Percentiles rank a stretch among this genome's conserved stretches.
phyloP scores from a whole-genome alignment of 176 grass and related monocot species.

The Eleusine indica region DNA sequence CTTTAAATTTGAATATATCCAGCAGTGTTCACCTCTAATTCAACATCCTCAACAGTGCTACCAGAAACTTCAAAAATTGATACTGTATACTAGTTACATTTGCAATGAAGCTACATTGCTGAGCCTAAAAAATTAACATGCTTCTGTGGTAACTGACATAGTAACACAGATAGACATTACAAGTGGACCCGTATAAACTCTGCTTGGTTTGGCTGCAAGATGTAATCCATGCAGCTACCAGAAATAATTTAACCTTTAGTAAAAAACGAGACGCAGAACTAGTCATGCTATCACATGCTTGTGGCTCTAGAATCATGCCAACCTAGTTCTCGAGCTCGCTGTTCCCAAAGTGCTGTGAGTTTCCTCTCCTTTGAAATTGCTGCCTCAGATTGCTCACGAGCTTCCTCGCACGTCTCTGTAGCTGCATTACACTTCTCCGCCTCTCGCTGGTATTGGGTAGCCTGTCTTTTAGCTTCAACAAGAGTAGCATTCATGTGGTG shows the following conservation, averaged over 20 bases:
- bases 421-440: conserved; percentile 90
- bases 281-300: conserved; percentile 34
- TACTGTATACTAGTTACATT: conserved; percentile 39
- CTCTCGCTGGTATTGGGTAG: conserved; percentile 85
- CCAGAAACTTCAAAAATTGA: not conserved
- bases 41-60: conserved; percentile 3
- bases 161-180: conserved; percentile 38
- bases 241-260: conserved; percentile 40
- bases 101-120: conserved; percentile 33
- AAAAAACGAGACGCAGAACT: not conserved
- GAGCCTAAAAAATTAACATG: conserved; percentile 16
- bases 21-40: not conserved
- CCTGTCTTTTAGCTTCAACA: conserved; percentile 77
- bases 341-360: conserved; percentile 75
- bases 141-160: conserved; percentile 25
- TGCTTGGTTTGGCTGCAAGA: conserved; percentile 21
- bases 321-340: conserved; percentile 69
- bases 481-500: conserved; percentile 86
- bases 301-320: conserved; percentile 58
- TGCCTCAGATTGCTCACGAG: conserved; percentile 66
- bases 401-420: conserved; percentile 90
- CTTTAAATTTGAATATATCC: conserved; percentile 9
- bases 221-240: conserved; percentile 20
- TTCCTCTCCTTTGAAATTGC: conserved; percentile 80
- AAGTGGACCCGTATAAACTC: conserved; percentile 28